Percentiles rank a stretch among this genome's conserved stretches.
phyloP scores from a whole-genome alignment of 2,329 filamentous ascomycete species.

The Gaeumannomyces tritici region DNA sequence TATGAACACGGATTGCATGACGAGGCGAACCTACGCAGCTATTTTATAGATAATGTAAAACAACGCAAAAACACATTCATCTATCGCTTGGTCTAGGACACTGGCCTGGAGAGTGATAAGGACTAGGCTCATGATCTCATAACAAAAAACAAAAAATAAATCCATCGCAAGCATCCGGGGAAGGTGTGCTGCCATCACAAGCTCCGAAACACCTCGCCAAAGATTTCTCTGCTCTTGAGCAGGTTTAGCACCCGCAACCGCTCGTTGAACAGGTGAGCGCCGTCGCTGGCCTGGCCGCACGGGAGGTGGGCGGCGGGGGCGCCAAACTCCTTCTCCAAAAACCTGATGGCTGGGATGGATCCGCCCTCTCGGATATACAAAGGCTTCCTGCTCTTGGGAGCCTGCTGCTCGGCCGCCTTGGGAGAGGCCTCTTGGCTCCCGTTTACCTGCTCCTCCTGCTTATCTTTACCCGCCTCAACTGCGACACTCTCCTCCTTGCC shows the following conservation, averaged over 20 bases:
- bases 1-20: too few species aligned
- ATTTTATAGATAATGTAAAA: too few species aligned
- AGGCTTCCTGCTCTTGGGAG: constrained; percentile 46
- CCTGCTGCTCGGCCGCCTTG: constrained; percentile 2
- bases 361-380: constrained; percentile 94
- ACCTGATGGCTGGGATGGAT: constrained; percentile 87
- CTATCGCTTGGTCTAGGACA: too few species aligned
- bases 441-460: not conserved
- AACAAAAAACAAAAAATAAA: too few species aligned
- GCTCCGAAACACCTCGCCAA: constrained; percentile 72
- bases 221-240: constrained; percentile 85
- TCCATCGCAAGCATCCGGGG: too few species aligned
- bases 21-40: too few species aligned
- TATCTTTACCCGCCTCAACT: not conserved
- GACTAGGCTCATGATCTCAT: too few species aligned
- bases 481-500: constrained; percentile 3
- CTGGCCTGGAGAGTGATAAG: too few species aligned
- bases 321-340: constrained; percentile 86
- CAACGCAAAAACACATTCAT: too few species aligned
- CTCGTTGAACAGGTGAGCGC: constrained; percentile 92
- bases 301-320: constrained; percentile 89
- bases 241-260: constrained; percentile 80
- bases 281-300: constrained; percentile 89
- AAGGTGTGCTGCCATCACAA: constrained; percentile 28
- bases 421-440: not conserved